Conservation (phyloP, 73 alveolate genomes). For the Breviolum minutum region DNA sequence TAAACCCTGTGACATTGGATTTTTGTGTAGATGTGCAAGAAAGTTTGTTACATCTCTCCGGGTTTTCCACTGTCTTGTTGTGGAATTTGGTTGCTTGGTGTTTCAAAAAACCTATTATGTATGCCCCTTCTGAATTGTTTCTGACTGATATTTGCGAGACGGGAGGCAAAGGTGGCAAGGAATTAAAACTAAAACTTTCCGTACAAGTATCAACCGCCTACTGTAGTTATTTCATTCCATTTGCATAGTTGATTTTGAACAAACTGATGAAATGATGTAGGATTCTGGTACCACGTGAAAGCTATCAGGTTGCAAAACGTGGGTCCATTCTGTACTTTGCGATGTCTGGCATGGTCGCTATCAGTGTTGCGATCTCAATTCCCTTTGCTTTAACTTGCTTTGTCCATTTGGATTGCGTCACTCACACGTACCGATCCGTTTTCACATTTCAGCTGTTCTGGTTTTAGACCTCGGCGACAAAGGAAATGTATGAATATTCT, state of each 20-base stretch:
- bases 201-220: neutral
- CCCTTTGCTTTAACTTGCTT: neutral
- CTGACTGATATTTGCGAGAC: neutral
- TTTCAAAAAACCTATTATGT: too few species aligned
- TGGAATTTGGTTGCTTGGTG: too few species aligned
- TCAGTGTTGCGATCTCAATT: slow-evolving; percentile 62
- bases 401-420: neutral
- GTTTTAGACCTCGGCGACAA: neutral
- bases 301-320: slow-evolving; percentile 98
- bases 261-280: too few species aligned
- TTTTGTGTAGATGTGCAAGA: too few species aligned
- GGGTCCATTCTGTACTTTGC: slow-evolving; percentile 99
- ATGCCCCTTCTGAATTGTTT: too few species aligned
- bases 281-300: too few species aligned
- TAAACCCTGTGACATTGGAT: too few species aligned
- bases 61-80: too few species aligned
- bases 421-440: neutral
- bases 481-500: slow-evolving; percentile 99
- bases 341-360: slow-evolving; percentile 99
- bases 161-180: neutral
- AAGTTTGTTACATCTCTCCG: too few species aligned
- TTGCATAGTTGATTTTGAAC: neutral
- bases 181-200: neutral
- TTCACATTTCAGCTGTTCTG: neutral
- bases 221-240: neutral